Conservation (phyloP, 306 rosid species). For the Malus orientalis region DNA sequence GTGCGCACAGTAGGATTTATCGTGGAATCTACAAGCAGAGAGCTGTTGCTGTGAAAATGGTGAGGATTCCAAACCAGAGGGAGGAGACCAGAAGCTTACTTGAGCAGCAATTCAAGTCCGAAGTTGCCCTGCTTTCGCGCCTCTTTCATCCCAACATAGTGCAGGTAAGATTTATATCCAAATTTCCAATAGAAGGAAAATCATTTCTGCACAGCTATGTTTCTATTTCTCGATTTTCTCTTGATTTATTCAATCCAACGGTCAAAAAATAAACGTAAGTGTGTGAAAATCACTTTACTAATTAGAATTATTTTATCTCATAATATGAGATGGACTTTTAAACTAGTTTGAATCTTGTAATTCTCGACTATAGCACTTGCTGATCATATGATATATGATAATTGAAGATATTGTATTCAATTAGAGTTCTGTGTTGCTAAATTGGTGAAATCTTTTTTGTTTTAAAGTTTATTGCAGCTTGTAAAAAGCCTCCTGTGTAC, state of each 20-base stretch:
- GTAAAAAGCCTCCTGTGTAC: conserved; percentile 94
- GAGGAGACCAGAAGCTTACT: conserved; percentile 65
- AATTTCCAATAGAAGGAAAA: background rate
- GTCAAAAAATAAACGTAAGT: background rate
- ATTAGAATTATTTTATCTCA: background rate
- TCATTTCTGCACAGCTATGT: background rate
- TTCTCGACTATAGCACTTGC: background rate
- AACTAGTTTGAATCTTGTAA: background rate
- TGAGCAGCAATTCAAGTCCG: conserved; percentile 88
- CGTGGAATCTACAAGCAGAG: conserved; percentile 96
- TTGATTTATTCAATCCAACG: background rate
- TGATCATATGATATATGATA: background rate
- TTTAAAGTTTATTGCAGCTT: conserved; percentile 87
- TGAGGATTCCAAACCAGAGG: conserved; percentile 72
- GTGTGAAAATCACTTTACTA: background rate
- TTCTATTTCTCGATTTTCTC: background rate
- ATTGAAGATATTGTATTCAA: background rate
- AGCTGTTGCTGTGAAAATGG: conserved; percentile 99
- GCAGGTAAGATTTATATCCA: conserved; percentile 43
- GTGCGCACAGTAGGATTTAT: conserved; percentile 89
- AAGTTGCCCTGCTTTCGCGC: conserved; percentile 87
- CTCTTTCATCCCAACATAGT: conserved; percentile 92
- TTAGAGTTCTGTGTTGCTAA: background rate
- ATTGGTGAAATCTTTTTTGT: background rate
- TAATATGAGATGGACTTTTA: background rate